Evolutionary conservation across 75 land plant species (phyloP).

Genomic region (Ceratopteris richardii): DNA sequence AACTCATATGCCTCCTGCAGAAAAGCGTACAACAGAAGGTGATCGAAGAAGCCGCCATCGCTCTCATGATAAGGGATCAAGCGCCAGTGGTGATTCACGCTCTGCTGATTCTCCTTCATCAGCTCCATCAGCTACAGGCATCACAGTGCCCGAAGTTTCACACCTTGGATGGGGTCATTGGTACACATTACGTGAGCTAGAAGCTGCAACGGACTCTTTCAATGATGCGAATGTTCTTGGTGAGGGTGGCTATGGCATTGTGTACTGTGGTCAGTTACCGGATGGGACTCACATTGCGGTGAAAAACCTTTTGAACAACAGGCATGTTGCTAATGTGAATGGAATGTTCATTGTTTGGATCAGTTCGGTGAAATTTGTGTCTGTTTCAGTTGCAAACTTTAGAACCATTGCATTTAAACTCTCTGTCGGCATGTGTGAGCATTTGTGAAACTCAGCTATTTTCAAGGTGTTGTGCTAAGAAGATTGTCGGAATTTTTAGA

Average conservation of each 20-base stretch:
- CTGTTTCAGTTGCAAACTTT: too few relatives aligned
- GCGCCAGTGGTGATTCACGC: neutral
- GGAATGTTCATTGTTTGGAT: neutral
- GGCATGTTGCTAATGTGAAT: conserved; percentile 3
- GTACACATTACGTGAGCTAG: conserved; percentile 79
- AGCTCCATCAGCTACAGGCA: neutral
- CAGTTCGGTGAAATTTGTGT: too few relatives aligned
- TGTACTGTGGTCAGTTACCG: conserved; percentile 49
- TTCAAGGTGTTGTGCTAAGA: too few relatives aligned
- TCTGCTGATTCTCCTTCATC: neutral
- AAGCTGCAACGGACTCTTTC: conserved; percentile 58
- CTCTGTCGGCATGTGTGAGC: too few relatives aligned
- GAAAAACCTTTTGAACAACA: conserved; percentile 68
- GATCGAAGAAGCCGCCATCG: neutral
- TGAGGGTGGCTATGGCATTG: conserved; percentile 89
- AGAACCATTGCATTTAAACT: too few relatives aligned
- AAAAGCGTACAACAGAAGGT: neutral
- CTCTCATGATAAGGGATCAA: neutral
- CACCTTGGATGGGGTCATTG: conserved; percentile 93
- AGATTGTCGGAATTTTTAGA: conserved; percentile 31
- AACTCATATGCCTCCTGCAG: neutral
- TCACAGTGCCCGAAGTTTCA: conserved; percentile 49
- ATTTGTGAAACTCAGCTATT: too few relatives aligned
- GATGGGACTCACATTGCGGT: conserved; percentile 75
- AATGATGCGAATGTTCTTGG: conserved; percentile 56